These are phyloP conservation scores for Sungouiella blattae DNA, from an alignment of 805 yeast species.

Conservation along the genomic window DNA sequence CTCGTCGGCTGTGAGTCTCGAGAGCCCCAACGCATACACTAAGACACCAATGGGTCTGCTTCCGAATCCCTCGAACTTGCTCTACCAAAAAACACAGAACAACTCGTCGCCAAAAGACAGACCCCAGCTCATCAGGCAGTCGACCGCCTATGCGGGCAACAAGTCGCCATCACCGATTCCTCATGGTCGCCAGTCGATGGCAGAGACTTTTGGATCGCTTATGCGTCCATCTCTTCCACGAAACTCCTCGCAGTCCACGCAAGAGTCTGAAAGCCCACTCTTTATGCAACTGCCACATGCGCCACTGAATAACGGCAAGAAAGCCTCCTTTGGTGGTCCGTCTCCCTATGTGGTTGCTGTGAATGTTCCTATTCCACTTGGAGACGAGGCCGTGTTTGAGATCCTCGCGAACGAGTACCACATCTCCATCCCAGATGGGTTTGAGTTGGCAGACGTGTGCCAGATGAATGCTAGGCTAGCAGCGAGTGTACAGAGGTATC, in stretches of 20 bases:
- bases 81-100: neutral
- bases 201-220: neutral
- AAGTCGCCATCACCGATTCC: constrained; percentile 19
- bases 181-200: constrained; percentile 13
- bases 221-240: constrained; percentile 29
- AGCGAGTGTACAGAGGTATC: constrained; percentile 42
- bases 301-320: too few species aligned
- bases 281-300: constrained; percentile 7
- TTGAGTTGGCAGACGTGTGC: constrained; percentile 52
- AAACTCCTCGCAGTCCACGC: constrained; percentile 34
- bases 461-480: constrained; percentile 56
- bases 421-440: constrained; percentile 44
- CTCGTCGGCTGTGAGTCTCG: neutral
- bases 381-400: constrained; percentile 43
- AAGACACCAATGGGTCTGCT: neutral
- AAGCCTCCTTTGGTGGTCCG: constrained; percentile 10
- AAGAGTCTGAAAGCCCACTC: constrained; percentile 24
- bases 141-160: constrained; percentile 13
- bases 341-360: constrained; percentile 41
- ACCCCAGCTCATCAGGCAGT: constrained; percentile 1
- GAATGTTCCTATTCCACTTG: constrained; percentile 39
- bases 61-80: neutral
- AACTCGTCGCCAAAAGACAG: constrained; percentile 1
- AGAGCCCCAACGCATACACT: neutral
- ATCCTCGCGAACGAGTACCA: constrained; percentile 49